These are phyloP conservation scores for Filobasidium wieringae DNA, from an alignment of 768 basidiomycete species.

Conservation along the genomic window DNA sequence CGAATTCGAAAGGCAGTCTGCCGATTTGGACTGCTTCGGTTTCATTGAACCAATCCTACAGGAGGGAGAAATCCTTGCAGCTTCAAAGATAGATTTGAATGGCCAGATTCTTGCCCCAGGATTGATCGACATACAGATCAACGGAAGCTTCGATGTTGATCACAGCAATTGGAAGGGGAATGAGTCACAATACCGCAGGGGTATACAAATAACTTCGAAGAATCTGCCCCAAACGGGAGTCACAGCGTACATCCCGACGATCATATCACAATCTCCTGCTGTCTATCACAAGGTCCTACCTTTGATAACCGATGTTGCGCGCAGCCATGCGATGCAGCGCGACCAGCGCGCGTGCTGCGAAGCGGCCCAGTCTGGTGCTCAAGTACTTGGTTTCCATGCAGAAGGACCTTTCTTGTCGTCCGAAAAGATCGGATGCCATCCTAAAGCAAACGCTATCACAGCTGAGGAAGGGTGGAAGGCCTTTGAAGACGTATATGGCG, in stretches of 20 bases:
- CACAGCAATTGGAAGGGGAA: conserved; percentile 23
- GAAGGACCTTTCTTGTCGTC: conserved; percentile 80
- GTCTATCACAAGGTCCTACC: too few species aligned
- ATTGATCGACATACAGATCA: conserved; percentile 76
- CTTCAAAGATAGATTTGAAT: conserved; percentile 49
- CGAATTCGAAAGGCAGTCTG: conserved; percentile 62
- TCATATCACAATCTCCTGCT: conserved; percentile 46
- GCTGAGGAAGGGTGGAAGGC: conserved; percentile 55
- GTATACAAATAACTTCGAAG: conserved; percentile 58
- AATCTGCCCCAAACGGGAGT: conserved; percentile 77
- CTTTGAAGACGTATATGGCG: conserved; percentile 64
- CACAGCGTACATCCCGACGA: conserved; percentile 55
- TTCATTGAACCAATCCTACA: too few species aligned
- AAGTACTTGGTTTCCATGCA: conserved; percentile 74
- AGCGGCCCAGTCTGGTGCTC: conserved; percentile 59
- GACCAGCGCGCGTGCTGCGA: too few species aligned
- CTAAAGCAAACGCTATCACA: conserved; percentile 52
- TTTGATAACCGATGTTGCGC: too few species aligned
- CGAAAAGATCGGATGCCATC: conserved; percentile 74
- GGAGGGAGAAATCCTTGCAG: conserved; percentile 51
- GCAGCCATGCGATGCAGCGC: too few species aligned
- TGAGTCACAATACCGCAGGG: conserved; percentile 1
- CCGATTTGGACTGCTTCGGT: too few species aligned
- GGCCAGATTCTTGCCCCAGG: conserved; percentile 80
- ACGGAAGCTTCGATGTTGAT: conserved; percentile 51